Conservation (phyloP, 106 monocot genomes). For the Dendrobium catenatum region DNA sequence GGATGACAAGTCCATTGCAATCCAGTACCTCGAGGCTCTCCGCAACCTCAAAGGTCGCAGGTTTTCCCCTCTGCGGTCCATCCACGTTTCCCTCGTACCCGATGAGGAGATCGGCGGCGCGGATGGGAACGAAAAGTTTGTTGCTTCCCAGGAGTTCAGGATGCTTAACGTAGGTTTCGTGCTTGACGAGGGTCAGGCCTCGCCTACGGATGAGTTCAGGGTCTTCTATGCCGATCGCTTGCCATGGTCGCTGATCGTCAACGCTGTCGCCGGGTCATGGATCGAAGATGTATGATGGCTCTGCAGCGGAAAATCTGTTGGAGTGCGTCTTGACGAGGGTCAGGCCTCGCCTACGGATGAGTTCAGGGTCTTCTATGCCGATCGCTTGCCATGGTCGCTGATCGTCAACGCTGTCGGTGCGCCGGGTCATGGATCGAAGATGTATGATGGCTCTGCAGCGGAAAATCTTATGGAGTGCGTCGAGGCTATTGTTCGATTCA, state of each 20-base stretch:
- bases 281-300: constrained; percentile 61
- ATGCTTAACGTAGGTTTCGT: constrained; percentile 73
- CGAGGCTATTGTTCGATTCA: constrained; percentile 50
- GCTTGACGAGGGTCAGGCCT: constrained; percentile 93
- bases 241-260: constrained; percentile 59
- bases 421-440: constrained; percentile 72
- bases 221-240: constrained; percentile 85
- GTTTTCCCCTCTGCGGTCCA: constrained; percentile 58
- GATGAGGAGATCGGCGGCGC: constrained; percentile 90
- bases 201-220: constrained; percentile 68
- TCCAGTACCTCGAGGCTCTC: constrained; percentile 85
- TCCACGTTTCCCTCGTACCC: constrained; percentile 81
- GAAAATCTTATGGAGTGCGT: constrained; percentile 81
- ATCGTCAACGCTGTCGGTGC: constrained; percentile 57
- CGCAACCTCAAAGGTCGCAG: constrained; percentile 34
- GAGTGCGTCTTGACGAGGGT: constrained; percentile 75
- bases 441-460: constrained; percentile 63
- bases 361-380: constrained; percentile 87
- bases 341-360: constrained; percentile 85
- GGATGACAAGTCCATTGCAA: constrained; percentile 87
- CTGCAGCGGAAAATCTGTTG: constrained; percentile 80
- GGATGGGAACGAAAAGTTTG: constrained; percentile 51
- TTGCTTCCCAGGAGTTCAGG: constrained; percentile 53
- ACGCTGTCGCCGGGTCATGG: constrained; percentile 81
- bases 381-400: constrained; percentile 61